Percentiles rank a stretch among this genome's conserved stretches.
phyloP scores from a whole-genome alignment of 306 rosid genomes.

The Dicorynia guianensis region DNA sequence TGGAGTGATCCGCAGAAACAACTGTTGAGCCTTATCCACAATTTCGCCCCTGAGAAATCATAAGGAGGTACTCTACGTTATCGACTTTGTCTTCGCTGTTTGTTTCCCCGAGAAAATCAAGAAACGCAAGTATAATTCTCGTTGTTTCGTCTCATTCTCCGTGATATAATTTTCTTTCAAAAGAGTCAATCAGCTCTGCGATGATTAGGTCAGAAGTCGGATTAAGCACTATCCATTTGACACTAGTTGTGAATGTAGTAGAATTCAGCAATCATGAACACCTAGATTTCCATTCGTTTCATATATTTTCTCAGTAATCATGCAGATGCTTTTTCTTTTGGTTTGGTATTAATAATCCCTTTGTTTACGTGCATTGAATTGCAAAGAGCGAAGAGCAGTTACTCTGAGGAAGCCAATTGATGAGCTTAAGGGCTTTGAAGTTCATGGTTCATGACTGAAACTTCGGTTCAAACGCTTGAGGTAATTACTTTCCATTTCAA shows the following conservation, averaged over 20 bases:
- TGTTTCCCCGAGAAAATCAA: slow-evolving; percentile 33
- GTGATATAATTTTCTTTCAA: not conserved
- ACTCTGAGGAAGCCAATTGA: slow-evolving; percentile 68
- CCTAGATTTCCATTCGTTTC: not conserved
- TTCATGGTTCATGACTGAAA: slow-evolving; percentile 64
- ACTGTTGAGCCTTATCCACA: slow-evolving; percentile 66
- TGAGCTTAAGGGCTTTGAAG: slow-evolving; percentile 79
- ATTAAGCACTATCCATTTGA: not conserved
- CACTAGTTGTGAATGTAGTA: not conserved
- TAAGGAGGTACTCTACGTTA: slow-evolving; percentile 69
- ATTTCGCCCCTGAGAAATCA: slow-evolving; percentile 75
- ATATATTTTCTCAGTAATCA: slow-evolving; percentile 11
- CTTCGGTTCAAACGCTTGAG: slow-evolving; percentile 72
- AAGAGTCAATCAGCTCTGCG: not conserved
- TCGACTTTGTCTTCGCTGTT: not conserved
- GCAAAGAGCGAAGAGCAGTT: slow-evolving; percentile 73
- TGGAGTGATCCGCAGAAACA: slow-evolving; percentile 69
- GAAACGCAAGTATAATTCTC: not conserved
- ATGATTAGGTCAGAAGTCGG: not conserved
- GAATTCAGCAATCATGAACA: not conserved
- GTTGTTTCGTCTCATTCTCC: not conserved
- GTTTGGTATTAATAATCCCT: not conserved
- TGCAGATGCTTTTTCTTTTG: not conserved
- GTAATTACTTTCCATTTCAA: slow-evolving; percentile 41
- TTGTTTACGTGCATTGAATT: slow-evolving; percentile 1